A percentile compares a stretch with the other conserved stretches of the same genome.
Conservation (phyloP, 2,329 filamentous ascomycete genomes). For the Colletotrichum sp. region DNA sequence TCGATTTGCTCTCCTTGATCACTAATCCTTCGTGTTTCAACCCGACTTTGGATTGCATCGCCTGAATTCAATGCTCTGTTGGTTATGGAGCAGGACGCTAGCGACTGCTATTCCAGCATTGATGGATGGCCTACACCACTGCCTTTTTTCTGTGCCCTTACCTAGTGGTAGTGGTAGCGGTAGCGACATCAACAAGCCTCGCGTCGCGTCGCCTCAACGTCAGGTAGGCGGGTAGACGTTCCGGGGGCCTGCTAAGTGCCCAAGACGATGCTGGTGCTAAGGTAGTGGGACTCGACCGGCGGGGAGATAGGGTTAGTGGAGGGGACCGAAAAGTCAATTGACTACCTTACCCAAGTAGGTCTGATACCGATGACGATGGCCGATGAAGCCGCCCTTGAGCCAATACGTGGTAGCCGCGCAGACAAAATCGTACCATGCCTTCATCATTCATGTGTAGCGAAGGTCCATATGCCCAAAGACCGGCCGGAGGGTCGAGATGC, state of each 20-base stretch:
- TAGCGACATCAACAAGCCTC: too few species aligned
- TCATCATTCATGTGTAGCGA: neutral
- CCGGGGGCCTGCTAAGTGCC: neutral
- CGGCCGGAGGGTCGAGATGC: neutral
- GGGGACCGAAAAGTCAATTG: neutral
- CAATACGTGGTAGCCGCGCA: neutral
- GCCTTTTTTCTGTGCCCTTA: too few species aligned
- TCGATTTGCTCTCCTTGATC: neutral
- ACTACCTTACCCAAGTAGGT: neutral
- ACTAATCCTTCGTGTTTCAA: neutral
- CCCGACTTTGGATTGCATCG: neutral
- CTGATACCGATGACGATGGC: neutral
- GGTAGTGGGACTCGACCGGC: neutral
- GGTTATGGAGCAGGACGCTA: too few species aligned
- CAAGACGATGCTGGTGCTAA: too few species aligned
- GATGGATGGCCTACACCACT: too few species aligned
- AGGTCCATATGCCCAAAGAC: neutral
- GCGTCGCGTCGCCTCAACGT: neutral
- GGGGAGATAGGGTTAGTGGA: neutral
- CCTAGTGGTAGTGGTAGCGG: too few species aligned
- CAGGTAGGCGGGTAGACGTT: neutral
- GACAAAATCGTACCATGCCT: neutral
- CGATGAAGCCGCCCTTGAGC: neutral
- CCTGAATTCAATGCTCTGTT: too few species aligned
- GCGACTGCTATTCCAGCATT: too few species aligned